Evolutionary conservation across 805 yeast genomes (phyloP), one percentile per base, ranked within the genome.

Genomic region (Helenozyma rhizophorensis): DNA sequence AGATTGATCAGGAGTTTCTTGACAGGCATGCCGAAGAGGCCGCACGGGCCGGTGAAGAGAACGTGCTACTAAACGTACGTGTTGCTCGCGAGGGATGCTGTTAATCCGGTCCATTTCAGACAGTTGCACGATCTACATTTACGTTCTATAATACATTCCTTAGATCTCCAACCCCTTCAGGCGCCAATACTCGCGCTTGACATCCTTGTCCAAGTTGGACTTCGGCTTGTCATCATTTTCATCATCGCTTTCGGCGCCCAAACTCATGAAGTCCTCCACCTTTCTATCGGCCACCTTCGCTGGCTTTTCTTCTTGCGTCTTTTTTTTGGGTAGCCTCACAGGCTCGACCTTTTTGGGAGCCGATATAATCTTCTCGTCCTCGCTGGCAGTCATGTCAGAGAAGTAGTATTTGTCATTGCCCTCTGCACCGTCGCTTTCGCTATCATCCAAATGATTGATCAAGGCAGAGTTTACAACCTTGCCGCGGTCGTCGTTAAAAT

Each of bases 401-500:
- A 56, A 65, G 37, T 63, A 68, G 32, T 62, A 62, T 33, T 63
- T 63, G 36, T 68, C 68, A 34, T 62, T 58, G 3, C 64, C 62
- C 4, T 53, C 50, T 1, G 58, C 54, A 2, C 64, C 62, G 14
- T 64, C 71, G 25, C 58, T 51, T 27, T 60, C 63, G 19, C 51
- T 52, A 14, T 50, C 51, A 27, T 35, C 58, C 9, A 50, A 51
- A 27, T 61, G 64, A 21, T 47, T 44, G 6, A 65, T 55, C 36
- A 50, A 56, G 2, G 90, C 89, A 37, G 75, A 73, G 54, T 83
- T 83, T 4, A 62, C 54, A 3, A 82, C 84, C 38, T 72, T 58
- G 25, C 59, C 62, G 55, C 94, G 70, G 37, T 83, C 90, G 57
- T 84, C 93, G 31, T 74, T 76, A 53, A 84, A 84, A 51, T 83